Percentiles rank a stretch among this genome's conserved stretches.
These are phyloP conservation scores for Colletotrichum sp. DNA, from an alignment of 2,329 filamentous ascomycete species.

Conservation along the genomic window DNA sequence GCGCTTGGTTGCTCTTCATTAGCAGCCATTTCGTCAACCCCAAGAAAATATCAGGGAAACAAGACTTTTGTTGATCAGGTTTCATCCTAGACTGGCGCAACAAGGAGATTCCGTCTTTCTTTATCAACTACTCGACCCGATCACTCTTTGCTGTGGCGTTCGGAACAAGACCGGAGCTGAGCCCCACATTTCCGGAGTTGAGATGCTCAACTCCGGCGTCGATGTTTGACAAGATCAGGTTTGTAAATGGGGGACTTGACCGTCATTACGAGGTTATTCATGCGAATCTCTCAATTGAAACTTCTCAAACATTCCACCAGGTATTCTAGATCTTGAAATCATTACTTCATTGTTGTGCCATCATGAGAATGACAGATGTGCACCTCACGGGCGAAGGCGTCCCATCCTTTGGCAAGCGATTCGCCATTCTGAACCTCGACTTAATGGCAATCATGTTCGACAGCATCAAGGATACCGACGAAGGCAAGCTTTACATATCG, in stretches of 20 bases:
- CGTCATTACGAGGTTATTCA: too few species aligned
- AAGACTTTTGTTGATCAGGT: rapidly evolving
- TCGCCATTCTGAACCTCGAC: neutral
- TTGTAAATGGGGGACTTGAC: too few species aligned
- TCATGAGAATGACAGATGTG: neutral
- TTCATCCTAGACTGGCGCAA: neutral
- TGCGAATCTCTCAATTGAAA: too few species aligned
- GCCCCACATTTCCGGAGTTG: slow-evolving; percentile 13
- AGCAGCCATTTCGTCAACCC: neutral
- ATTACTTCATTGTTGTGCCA: neutral
- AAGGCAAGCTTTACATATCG: neutral
- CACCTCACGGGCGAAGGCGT: rapidly evolving
- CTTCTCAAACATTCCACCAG: too few species aligned
- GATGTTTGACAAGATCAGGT: neutral
- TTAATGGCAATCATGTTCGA: neutral
- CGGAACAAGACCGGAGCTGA: neutral
- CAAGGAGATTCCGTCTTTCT: neutral
- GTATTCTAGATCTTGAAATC: neutral
- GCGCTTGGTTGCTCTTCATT: neutral
- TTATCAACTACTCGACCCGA: neutral
- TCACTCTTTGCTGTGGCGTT: neutral
- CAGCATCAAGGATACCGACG: neutral
- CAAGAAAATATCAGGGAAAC: rapidly evolving
- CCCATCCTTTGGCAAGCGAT: neutral
- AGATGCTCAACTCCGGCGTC: neutral